Evolutionary conservation across 441 rosid species (phyloP).

Genomic region (Populus hybrid): DNA sequence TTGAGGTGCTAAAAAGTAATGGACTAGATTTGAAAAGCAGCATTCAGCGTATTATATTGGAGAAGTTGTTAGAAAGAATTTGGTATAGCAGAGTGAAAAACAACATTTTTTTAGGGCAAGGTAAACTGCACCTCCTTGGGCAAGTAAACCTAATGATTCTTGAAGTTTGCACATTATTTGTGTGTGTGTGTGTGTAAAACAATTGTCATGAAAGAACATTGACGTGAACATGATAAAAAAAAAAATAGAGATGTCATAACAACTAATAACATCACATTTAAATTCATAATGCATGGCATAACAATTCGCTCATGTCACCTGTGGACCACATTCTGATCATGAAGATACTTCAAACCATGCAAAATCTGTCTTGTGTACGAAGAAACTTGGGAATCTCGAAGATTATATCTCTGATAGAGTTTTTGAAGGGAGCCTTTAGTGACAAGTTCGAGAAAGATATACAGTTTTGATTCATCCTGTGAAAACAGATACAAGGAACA

Average conservation of each 20-base stretch:
- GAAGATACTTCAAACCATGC: constrained; percentile 84
- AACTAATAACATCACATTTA: background rate
- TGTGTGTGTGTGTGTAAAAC: no score
- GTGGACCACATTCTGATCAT: constrained; percentile 71
- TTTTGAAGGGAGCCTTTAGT: constrained; percentile 73
- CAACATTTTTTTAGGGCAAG: background rate
- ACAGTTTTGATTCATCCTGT: constrained; percentile 78
- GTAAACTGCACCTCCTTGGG: background rate
- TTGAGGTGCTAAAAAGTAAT: background rate
- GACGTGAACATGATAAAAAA: background rate
- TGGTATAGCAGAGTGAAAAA: background rate
- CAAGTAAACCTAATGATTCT: background rate
- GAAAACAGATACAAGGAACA: constrained; percentile 15
- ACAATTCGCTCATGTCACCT: constrained; percentile 46
- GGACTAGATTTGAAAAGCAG: background rate
- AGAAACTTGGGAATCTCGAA: constrained; percentile 70
- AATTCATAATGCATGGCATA: background rate
- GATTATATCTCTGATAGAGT: constrained; percentile 57
- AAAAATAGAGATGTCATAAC: background rate
- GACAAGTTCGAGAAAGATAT: constrained; percentile 87
- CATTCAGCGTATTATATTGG: background rate
- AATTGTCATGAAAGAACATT: background rate
- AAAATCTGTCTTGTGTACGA: constrained; percentile 85
- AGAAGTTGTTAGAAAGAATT: background rate
- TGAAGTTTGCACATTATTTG: background rate